Percentiles rank a stretch among this genome's conserved stretches.
Conservation (phyloP, 306 rosid species). For the Elaeagnus macrophylla region DNA sequence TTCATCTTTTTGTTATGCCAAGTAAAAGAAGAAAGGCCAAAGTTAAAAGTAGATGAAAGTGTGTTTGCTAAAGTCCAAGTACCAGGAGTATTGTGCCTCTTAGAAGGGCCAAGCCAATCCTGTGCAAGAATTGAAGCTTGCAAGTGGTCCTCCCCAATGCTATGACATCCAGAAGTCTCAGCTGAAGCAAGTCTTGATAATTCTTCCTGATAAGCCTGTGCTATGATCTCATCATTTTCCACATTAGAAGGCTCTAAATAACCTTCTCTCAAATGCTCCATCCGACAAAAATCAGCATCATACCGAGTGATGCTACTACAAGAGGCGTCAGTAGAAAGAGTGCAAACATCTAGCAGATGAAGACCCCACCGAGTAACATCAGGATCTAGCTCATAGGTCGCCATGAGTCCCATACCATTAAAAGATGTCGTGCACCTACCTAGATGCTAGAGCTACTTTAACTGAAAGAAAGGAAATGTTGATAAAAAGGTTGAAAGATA, state of each 20-base stretch:
- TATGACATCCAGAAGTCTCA: constrained; percentile 38
- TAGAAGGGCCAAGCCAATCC: constrained; percentile 58
- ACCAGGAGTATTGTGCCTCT: constrained; percentile 38
- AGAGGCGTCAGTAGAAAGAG: constrained; percentile 42
- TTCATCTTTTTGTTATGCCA: constrained; percentile 22
- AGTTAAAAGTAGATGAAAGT: constrained; percentile 13
- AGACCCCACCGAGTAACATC: constrained; percentile 87
- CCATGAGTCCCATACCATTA: constrained; percentile 26
- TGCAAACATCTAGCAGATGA: constrained; percentile 78
- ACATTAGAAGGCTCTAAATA: constrained; percentile 38
- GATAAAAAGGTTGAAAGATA: too few species aligned
- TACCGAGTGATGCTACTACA: constrained; percentile 40
- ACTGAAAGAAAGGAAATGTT: constrained; percentile 8
- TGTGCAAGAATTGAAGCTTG: constrained; percentile 57
- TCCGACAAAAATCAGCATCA: constrained; percentile 51
- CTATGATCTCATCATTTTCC: constrained; percentile 84
- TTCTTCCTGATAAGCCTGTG: constrained; percentile 83
- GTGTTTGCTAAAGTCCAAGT: constrained; percentile 3
- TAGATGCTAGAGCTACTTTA: constrained; percentile 16
- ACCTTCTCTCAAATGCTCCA: constrained; percentile 69
- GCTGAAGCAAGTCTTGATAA: constrained; percentile 43
- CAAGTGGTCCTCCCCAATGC: constrained; percentile 32
- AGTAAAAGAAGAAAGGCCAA: not conserved
- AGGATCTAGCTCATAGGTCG: constrained; percentile 54
- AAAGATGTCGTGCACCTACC: constrained; percentile 18